Percentiles rank a stretch among this genome's conserved stretches.
phyloP scores from a whole-genome alignment of 2,329 filamentous ascomycete species.

The Talaromyces piceae region DNA sequence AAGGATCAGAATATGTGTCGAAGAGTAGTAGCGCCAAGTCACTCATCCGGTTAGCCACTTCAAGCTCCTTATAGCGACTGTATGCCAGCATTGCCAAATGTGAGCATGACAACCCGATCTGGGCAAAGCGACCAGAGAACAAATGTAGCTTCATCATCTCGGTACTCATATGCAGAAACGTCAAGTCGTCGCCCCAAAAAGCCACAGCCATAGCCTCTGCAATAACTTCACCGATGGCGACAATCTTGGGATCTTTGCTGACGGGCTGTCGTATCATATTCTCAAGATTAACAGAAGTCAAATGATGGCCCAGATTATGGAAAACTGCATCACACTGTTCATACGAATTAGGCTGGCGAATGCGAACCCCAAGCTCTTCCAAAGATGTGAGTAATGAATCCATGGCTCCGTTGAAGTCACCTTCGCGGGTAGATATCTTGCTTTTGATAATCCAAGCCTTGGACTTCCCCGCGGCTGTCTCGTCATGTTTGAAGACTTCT shows the following conservation, averaged over 20 bases:
- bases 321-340: conserved; percentile 74
- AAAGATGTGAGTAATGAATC: conserved; percentile 64
- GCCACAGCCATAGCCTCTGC: conserved; percentile 51
- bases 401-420: conserved; percentile 64
- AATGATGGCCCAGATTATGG: conserved; percentile 51
- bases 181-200: conserved; percentile 53
- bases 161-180: conserved; percentile 55
- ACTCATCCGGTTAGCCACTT: conserved; percentile 48
- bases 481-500: conserved; percentile 62
- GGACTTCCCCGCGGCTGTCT: conserved; percentile 68
- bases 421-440: conserved; percentile 66
- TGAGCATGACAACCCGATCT: conserved; percentile 52
- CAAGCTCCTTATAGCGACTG: conserved; percentile 51
- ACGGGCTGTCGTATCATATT: conserved; percentile 32
- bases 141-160: conserved; percentile 51
- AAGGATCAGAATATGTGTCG: conserved; percentile 45
- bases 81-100: conserved; percentile 51
- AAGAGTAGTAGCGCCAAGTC: conserved; percentile 47
- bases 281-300: conserved; percentile 51
- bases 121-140: conserved; percentile 47
- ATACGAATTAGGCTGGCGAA: conserved; percentile 61
- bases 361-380: conserved; percentile 57
- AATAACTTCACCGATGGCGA: conserved; percentile 48
- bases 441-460: conserved; percentile 78
- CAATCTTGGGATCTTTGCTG: conserved; percentile 35